Evolutionary conservation across 2,329 filamentous ascomycete genomes (phyloP).

Genomic region (Penicillium sp.): DNA sequence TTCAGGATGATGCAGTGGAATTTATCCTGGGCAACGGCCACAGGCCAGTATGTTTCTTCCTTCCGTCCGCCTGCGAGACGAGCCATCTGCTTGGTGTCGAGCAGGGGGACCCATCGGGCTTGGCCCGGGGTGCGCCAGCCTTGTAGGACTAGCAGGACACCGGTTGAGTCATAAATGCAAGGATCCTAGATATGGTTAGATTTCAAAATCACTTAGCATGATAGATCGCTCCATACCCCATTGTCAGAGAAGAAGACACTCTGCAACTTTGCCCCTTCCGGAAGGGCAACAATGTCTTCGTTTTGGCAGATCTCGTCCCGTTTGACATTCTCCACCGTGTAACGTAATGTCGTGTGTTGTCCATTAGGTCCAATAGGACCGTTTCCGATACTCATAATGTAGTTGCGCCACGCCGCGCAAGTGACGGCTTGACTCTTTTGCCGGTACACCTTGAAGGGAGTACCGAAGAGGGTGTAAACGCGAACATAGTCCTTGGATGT

Average conservation of each 20-base stretch:
- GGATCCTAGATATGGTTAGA: constrained; percentile 65
- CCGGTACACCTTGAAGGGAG: constrained; percentile 84
- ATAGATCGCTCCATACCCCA: constrained; percentile 61
- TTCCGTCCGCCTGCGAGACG: constrained; percentile 84
- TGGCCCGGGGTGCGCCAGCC: constrained; percentile 88
- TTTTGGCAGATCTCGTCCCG: constrained; percentile 92
- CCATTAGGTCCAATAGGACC: constrained; percentile 81
- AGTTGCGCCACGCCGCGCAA: constrained; percentile 92
- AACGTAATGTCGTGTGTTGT: constrained; percentile 69
- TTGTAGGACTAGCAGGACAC: constrained; percentile 81
- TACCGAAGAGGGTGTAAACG: constrained; percentile 88
- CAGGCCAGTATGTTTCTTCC: constrained; percentile 89
- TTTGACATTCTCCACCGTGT: constrained; percentile 94
- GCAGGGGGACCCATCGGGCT: constrained; percentile 86
- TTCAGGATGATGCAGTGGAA: constrained; percentile 99
- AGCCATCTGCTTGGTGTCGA: constrained; percentile 82
- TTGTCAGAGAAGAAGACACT: constrained; percentile 89
- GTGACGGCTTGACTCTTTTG: constrained; percentile 93
- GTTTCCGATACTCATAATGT: constrained; percentile 94
- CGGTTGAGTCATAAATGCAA: constrained; percentile 92
- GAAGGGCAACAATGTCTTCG: constrained; percentile 85
- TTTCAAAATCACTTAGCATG: neutral
- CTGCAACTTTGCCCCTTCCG: constrained; percentile 70
- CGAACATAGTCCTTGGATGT: constrained; percentile 87
- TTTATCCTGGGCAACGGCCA: constrained; percentile 85